Base-by-base conservation (phyloP, 352 stramenopile species). In the Globisporangium okanoganense region DNA sequence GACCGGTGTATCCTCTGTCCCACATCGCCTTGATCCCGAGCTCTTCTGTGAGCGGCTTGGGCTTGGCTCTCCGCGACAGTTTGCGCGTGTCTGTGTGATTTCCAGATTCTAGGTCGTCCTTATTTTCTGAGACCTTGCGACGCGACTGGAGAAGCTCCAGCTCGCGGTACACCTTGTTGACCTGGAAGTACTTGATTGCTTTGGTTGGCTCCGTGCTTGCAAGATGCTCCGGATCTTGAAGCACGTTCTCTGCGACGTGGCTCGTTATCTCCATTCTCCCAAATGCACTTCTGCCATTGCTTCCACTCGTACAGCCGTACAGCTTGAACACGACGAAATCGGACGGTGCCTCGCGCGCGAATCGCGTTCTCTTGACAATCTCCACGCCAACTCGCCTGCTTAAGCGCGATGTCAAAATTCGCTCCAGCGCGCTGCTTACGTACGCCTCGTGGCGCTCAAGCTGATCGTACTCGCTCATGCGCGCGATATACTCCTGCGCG, bases 261-360 rank as follows among this genome's bases (percentile, higher is more conserved):
- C 75, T 78, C 53, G 65, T 58, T 12, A 13, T 25, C 22, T 54
- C 44, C n/a, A 29, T 55, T 27, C 9, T 54, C 4, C 2, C 14
- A 14, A 29, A n/a, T 3, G 43, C 51, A 48, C n/a, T 22, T n/a
- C 18, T n/a, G 8, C 16, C 14, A 3, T 43, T 5, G 8, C 20
- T 18, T 40, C 48, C 48, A 27, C 25, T 40, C 16, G 25, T 64
- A 38, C 81, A 91, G 22, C 61, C 65, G 63, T 78, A 89, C 3
- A 85, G 56, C 48, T 67, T 69, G 36, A 88, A 49, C 12, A 85
- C 52, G 1, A 89, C 81, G 41, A 91, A 91, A 67, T 91, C 79
- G 29, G 79, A 89, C 14, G 81, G 81, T 4, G 66, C 61, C 20
- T 74, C 54, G 7, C 25, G 58, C 2, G 70, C 67, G 24, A 76